Evolutionary conservation across 2,329 filamentous ascomycete genomes (phyloP).

Genomic region (Phoma sp.): DNA sequence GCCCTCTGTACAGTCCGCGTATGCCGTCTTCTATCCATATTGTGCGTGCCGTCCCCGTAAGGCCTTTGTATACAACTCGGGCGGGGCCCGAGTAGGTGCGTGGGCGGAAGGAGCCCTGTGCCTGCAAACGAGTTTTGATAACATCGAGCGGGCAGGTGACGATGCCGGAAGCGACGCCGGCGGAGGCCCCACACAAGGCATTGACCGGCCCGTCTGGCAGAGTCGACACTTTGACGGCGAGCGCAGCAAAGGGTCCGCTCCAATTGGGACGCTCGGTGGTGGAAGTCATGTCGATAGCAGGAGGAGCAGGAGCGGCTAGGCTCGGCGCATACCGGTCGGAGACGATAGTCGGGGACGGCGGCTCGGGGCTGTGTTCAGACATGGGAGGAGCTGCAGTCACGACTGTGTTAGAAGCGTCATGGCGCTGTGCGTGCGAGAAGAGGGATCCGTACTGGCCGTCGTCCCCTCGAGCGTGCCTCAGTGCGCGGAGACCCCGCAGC

Average conservation of each 20-base stretch:
- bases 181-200: slow-evolving; percentile 83
- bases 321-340: slow-evolving; percentile 44
- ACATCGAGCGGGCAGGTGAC: slow-evolving; percentile 98
- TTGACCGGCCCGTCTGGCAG: slow-evolving; percentile 69
- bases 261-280: slow-evolving; percentile 22
- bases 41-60: slow-evolving; percentile 81
- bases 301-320: slow-evolving; percentile 16
- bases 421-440: neutral
- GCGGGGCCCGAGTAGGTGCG: slow-evolving; percentile 57
- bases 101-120: slow-evolving; percentile 80
- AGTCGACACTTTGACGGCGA: slow-evolving; percentile 51
- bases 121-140: slow-evolving; percentile 98
- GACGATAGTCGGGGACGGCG: slow-evolving; percentile 44
- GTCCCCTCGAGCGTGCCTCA: slow-evolving; percentile 47
- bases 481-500: slow-evolving; percentile 53
- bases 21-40: slow-evolving; percentile 91
- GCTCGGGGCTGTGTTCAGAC: slow-evolving; percentile 43
- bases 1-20: slow-evolving; percentile 86
- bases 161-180: slow-evolving; percentile 90
- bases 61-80: slow-evolving; percentile 75
- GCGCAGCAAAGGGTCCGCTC: slow-evolving; percentile 36
- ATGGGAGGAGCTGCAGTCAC: slow-evolving; percentile 41
- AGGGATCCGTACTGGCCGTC: slow-evolving; percentile 44
- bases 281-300: slow-evolving; percentile 27
- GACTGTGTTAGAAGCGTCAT: slow-evolving; percentile 27